These are phyloP conservation scores for Phellinidium pouzarii DNA, from an alignment of 1,284 basidiomycete genomes.

Conservation along the genomic window DNA sequence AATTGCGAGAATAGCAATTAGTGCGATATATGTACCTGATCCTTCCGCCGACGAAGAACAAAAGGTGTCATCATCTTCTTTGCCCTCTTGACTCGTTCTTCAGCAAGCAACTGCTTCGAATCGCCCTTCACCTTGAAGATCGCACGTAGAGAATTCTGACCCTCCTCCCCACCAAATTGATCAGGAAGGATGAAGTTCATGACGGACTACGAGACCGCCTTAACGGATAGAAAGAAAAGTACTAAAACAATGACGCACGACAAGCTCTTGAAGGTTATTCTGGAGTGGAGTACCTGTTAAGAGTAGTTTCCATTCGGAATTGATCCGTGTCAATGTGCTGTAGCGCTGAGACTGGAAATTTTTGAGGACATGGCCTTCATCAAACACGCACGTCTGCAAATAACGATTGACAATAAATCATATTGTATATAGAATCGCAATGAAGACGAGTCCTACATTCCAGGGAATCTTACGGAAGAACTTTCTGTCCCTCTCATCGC, in stretches of 20 bases:
- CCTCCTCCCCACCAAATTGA: slow-evolving; percentile 70
- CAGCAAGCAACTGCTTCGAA: slow-evolving; percentile 79
- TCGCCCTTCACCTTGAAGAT: slow-evolving; percentile 97
- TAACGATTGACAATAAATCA: background rate
- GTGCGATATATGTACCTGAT: slow-evolving; percentile 49
- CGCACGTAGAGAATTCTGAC: slow-evolving; percentile 73
- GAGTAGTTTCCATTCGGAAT: slow-evolving; percentile 85
- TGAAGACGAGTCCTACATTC: slow-evolving; percentile 53
- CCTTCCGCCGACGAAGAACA: slow-evolving; percentile 91
- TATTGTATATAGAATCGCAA: background rate
- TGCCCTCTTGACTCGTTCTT: slow-evolving; percentile 87
- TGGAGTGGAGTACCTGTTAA: slow-evolving; percentile 95
- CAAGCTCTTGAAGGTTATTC: slow-evolving; percentile 89
- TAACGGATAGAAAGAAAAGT: slow-evolving; percentile 12
- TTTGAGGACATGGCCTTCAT: slow-evolving; percentile 95
- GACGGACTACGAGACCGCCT: slow-evolving; percentile 58
- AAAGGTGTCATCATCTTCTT: slow-evolving; percentile 99
- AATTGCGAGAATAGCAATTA: slow-evolving; percentile 7
- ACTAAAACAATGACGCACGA: slow-evolving; percentile 53
- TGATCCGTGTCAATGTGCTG: slow-evolving; percentile 79
- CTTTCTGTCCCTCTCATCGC: slow-evolving; percentile 80
- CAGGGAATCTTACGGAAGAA: slow-evolving; percentile 92
- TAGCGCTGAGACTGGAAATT: slow-evolving; percentile 96
- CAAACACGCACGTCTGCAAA: slow-evolving; percentile 79
- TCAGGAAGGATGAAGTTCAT: slow-evolving; percentile 97